phyloP scores from a whole-genome alignment of 352 stramenopile species.

The Phytophthora sansomeana region DNA sequence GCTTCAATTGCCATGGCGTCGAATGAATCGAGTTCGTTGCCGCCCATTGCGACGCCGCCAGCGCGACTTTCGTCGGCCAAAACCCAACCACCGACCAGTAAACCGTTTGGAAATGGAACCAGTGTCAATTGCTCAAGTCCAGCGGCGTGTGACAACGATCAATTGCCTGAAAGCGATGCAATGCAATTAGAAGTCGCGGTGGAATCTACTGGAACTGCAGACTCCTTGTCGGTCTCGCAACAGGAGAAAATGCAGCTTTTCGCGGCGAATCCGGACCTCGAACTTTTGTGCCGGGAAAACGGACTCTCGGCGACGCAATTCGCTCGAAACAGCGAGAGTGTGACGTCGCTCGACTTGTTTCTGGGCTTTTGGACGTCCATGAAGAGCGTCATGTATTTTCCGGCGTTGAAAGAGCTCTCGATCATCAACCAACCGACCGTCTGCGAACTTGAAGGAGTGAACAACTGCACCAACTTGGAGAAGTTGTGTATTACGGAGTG shows the following conservation, averaged over 20 bases:
- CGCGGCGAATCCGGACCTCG: constrained; percentile 55
- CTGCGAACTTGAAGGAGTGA: constrained; percentile 58
- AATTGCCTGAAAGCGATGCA: constrained; percentile 17
- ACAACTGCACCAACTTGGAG: constrained; percentile 62
- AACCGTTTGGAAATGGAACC: constrained; percentile 6
- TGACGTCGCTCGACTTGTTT: constrained; percentile 76
- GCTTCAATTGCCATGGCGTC: neutral
- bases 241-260: constrained; percentile 49
- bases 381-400: constrained; percentile 72
- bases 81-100: constrained; percentile 8
- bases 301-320: constrained; percentile 68
- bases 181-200: neutral
- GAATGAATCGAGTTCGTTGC: constrained; percentile 24
- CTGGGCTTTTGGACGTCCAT: constrained; percentile 82
- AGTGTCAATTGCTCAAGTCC: neutral
- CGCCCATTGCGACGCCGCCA: constrained; percentile 20
- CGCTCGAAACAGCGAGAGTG: constrained; percentile 41
- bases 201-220: constrained; percentile 1
- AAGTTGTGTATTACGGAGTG: constrained; percentile 76
- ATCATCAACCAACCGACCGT: constrained; percentile 84
- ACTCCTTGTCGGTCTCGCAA: constrained; percentile 35
- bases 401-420: constrained; percentile 65
- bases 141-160: constrained; percentile 1
- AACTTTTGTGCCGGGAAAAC: constrained; percentile 74
- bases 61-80: constrained; percentile 18